Evolutionary conservation across 139 green algal species (phyloP).

Genomic region (Auxenochlorella pyrenoidosa): DNA sequence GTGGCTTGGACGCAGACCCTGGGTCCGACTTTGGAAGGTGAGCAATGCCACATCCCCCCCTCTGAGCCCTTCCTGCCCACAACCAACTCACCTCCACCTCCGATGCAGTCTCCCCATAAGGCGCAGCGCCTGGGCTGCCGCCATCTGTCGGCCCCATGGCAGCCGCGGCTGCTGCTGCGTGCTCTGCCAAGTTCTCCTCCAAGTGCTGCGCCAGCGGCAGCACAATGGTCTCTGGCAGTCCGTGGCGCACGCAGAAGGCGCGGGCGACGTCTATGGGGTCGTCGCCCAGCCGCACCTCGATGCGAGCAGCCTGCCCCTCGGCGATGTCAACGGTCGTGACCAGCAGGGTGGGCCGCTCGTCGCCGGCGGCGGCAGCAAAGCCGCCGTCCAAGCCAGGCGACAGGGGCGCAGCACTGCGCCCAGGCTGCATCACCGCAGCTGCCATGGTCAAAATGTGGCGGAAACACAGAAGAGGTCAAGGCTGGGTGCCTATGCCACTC

Average conservation of each 20-base stretch:
- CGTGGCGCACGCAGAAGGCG: constrained; percentile 72
- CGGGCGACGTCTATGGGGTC: constrained; percentile 64
- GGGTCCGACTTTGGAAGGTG: neutral
- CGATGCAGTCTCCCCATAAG: neutral
- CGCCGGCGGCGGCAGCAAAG: no score
- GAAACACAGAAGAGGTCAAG: neutral
- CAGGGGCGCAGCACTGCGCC: neutral
- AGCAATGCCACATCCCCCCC: neutral
- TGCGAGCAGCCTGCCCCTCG: constrained; percentile 63
- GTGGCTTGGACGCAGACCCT: neutral
- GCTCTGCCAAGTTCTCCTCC: constrained; percentile 67
- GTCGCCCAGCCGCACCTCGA: constrained; percentile 75
- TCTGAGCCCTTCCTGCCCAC: neutral
- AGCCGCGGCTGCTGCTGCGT: neutral
- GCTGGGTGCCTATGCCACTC: neutral
- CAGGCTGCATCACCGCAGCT: neutral
- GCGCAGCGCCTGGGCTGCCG: neutral
- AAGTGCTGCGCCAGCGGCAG: constrained; percentile 76
- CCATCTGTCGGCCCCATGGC: neutral
- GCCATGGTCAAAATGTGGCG: neutral
- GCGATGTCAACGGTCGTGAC: constrained; percentile 90
- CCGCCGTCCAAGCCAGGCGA: no score
- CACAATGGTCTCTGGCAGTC: constrained; percentile 67
- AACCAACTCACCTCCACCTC: neutral
- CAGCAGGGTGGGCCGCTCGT: constrained; percentile 54